phyloP scores from a whole-genome alignment of 169 alveolate genomes.

The Gregarina niphandrodes region DNA sequence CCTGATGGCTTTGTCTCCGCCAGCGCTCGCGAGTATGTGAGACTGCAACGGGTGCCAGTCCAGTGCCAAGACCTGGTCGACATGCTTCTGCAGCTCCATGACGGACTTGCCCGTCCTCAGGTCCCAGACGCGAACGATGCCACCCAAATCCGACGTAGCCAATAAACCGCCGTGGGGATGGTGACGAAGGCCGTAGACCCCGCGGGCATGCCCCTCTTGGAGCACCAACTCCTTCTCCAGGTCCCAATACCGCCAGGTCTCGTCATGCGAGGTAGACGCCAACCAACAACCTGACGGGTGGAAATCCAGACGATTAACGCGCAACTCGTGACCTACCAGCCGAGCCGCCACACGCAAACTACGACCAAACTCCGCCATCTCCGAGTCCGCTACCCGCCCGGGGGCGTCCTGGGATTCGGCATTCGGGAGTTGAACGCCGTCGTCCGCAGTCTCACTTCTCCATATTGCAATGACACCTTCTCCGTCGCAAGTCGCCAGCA shows the following conservation, averaged over 20 bases:
- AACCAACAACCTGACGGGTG: constrained; percentile 8
- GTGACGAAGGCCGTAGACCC: constrained; percentile 43
- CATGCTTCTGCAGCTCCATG: no score
- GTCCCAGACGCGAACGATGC: constrained; percentile 55
- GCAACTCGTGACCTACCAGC: constrained; percentile 22
- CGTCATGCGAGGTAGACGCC: constrained; percentile 49
- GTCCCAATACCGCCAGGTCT: constrained; percentile 69
- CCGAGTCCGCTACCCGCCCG: constrained; percentile 4
- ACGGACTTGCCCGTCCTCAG: constrained; percentile 53
- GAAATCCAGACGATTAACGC: constrained; percentile 20
- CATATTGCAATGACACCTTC: no score
- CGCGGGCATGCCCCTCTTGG: constrained; percentile 50
- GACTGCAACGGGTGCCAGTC: no score
- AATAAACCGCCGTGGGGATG: constrained; percentile 64
- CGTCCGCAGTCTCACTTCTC: no score
- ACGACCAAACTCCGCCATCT: no score
- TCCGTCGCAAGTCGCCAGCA: no score
- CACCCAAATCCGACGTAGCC: constrained; percentile 57
- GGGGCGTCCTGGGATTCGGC: constrained; percentile 1
- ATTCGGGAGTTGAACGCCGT: no score
- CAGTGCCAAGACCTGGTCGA: no score
- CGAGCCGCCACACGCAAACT: no score
- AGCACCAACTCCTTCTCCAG: constrained; percentile 38
- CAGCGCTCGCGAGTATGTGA: not conserved
- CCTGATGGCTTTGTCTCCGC: not conserved